Conservation (phyloP, 2,329 filamentous ascomycete genomes). For the Colletotrichum sp. region DNA sequence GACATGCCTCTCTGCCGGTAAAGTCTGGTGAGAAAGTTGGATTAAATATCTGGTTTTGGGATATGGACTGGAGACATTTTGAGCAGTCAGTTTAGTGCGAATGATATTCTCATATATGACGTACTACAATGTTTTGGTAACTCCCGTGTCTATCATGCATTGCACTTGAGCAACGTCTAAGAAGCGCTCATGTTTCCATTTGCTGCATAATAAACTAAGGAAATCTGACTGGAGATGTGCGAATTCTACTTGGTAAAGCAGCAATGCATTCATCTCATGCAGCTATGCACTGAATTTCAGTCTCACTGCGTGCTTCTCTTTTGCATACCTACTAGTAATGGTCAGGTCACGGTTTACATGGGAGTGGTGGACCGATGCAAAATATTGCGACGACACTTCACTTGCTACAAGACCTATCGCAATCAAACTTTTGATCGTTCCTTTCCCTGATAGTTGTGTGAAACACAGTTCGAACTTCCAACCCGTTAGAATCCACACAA, state of each 20-base stretch:
- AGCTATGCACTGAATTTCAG: background rate
- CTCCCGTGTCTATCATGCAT: background rate
- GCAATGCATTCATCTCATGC: background rate
- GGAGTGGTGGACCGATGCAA: background rate
- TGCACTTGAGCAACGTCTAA: background rate
- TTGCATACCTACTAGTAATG: background rate
- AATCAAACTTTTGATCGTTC: background rate
- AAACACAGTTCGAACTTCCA: background rate
- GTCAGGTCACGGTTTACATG: background rate
- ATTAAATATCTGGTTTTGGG: background rate
- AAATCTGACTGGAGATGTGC: background rate
- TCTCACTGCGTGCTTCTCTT: background rate
- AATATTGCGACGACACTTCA: background rate
- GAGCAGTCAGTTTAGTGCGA: background rate
- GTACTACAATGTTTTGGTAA: background rate
- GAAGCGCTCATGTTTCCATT: accelerated
- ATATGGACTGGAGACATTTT: background rate
- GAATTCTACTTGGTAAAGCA: background rate
- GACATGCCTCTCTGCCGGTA: background rate
- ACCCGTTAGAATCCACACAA: background rate
- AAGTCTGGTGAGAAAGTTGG: background rate
- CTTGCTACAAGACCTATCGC: background rate
- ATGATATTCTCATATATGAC: background rate
- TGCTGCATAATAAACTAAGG: background rate
- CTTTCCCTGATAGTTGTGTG: background rate